Evolutionary conservation across 441 rosid species (phyloP).

Genomic region (Rhodomyrtus psidioides): DNA sequence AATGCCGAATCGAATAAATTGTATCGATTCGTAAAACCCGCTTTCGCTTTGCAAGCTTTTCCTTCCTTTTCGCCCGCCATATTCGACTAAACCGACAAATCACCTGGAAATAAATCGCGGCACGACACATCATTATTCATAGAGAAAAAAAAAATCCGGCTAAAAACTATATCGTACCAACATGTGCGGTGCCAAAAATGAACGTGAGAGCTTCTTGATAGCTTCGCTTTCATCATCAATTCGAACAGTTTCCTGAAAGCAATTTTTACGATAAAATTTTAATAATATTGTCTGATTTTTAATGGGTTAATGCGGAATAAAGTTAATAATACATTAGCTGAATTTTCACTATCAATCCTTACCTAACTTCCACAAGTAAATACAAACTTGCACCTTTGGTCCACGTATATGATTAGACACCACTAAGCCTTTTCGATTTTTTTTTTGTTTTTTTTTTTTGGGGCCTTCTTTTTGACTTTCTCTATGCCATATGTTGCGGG

Average conservation of each 20-base stretch:
- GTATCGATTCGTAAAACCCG: background rate
- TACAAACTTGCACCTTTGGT: background rate
- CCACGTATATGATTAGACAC: constrained; percentile 7
- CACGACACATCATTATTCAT: background rate
- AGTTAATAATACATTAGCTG: background rate
- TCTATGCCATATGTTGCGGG: background rate
- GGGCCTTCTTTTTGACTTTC: background rate
- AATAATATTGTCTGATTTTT: background rate
- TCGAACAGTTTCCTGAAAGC: background rate
- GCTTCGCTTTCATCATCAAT: background rate
- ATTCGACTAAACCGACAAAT: background rate
- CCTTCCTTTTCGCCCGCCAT: background rate
- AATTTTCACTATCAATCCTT: background rate
- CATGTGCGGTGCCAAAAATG: background rate
- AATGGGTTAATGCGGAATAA: background rate
- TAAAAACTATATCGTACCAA: background rate
- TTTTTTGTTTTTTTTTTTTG: background rate
- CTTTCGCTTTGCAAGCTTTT: background rate
- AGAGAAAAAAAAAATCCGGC: background rate
- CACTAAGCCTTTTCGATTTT: background rate
- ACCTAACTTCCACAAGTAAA: background rate
- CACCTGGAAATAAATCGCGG: background rate
- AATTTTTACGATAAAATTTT: background rate
- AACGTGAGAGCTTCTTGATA: background rate
- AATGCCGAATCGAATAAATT: background rate